Conservation (phyloP, 2,329 filamentous ascomycete genomes). For the Bipolaris sorokiniana region DNA sequence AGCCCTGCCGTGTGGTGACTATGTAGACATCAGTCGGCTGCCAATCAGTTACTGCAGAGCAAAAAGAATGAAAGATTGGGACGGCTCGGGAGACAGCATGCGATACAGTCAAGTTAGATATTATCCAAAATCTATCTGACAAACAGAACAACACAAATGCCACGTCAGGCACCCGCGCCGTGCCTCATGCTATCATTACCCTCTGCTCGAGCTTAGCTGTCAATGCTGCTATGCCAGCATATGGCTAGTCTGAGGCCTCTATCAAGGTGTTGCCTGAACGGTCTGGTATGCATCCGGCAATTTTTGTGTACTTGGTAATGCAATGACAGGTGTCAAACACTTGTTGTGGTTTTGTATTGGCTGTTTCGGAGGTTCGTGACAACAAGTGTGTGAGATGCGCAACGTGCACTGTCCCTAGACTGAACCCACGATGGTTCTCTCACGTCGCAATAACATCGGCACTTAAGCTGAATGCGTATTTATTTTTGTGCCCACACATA, state of each 20-base stretch:
- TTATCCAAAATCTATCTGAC: slow-evolving; percentile 5
- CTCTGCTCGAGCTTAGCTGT: slow-evolving; percentile 19
- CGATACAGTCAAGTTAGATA: slow-evolving; percentile 24
- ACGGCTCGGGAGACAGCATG: background rate
- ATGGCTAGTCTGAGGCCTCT: slow-evolving; percentile 20
- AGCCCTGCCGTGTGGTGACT: background rate
- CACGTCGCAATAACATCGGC: slow-evolving; percentile 25
- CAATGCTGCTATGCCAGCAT: slow-evolving; percentile 42
- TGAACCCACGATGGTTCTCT: slow-evolving; percentile 16
- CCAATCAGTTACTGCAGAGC: background rate
- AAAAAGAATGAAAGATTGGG: background rate
- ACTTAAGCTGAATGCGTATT: background rate
- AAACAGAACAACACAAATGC: slow-evolving; percentile 16
- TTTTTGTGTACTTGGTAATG: slow-evolving; percentile 27
- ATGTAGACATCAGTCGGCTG: background rate
- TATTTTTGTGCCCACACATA: background rate
- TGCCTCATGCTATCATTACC: slow-evolving; percentile 29
- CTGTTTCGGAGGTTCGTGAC: slow-evolving; percentile 32
- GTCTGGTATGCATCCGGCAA: slow-evolving; percentile 23
- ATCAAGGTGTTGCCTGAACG: slow-evolving; percentile 31
- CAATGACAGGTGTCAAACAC: slow-evolving; percentile 25
- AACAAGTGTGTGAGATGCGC: slow-evolving; percentile 37
- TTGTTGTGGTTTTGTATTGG: slow-evolving; percentile 25
- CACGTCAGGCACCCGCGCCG: slow-evolving; percentile 30
- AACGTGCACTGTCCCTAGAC: slow-evolving; percentile 37